These are phyloP conservation scores for Penicillium parvum DNA, from an alignment of 495 filamentous ascomycete genomes.

Conservation along the genomic window DNA sequence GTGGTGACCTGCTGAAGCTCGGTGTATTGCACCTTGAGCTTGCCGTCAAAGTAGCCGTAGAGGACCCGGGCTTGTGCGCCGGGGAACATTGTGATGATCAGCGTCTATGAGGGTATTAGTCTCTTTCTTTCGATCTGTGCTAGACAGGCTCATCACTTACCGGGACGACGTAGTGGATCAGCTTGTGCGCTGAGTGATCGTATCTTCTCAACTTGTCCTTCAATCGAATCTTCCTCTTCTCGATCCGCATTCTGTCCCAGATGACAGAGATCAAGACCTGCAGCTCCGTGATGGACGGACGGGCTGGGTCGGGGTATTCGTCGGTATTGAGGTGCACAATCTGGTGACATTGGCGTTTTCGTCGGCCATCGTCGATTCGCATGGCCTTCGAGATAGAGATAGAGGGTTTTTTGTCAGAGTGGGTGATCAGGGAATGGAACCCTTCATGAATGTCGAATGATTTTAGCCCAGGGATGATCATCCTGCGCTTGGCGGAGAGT, in stretches of 20 bases:
- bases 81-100: not conserved
- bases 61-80: slow-evolving; percentile 1
- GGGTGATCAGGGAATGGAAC: not conserved
- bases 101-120: not conserved
- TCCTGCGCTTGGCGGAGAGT: not conserved
- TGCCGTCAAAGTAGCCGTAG: not conserved
- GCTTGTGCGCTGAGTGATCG: not conserved
- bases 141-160: not conserved
- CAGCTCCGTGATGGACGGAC: not conserved
- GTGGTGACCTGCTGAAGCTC: not conserved
- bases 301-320: not conserved
- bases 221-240: not conserved
- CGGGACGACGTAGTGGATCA: not conserved
- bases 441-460: too few species aligned
- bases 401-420: not conserved
- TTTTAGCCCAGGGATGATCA: not conserved
- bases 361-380: not conserved
- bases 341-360: not conserved
- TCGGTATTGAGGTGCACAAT: not conserved
- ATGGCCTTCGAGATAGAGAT: not conserved
- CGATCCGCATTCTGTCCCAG: not conserved
- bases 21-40: not conserved
- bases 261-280: not conserved
- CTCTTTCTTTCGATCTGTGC: not conserved
- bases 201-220: not conserved